Percentiles rank a stretch among this genome's conserved stretches.
Conservation (phyloP, 2,329 filamentous ascomycete genomes). For the Pleoardoris graminearum region DNA sequence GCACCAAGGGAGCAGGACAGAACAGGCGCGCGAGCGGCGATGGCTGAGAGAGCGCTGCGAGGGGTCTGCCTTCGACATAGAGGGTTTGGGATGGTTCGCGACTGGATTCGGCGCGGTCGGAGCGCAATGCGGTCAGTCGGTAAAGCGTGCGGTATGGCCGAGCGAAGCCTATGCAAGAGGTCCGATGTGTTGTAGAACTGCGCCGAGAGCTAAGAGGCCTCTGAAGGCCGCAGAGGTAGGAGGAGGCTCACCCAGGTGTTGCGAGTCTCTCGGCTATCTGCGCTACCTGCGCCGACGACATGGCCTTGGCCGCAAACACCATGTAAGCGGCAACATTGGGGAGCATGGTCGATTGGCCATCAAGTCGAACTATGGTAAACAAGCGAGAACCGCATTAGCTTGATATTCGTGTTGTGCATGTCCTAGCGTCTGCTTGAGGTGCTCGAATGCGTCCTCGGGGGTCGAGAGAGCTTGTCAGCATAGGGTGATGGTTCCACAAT, state of each 20-base stretch:
- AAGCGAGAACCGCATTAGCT: too few relatives aligned
- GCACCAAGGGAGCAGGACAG: conserved; percentile 4
- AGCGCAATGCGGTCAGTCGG: conserved; percentile 3
- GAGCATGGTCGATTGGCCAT: background rate
- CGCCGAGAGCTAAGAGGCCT: background rate
- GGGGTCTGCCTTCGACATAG: conserved; percentile 24
- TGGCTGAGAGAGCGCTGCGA: conserved; percentile 2
- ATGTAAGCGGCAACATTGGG: background rate
- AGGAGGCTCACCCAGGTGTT: conserved; percentile 13
- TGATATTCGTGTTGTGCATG: too few relatives aligned
- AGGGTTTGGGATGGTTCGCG: conserved; percentile 6
- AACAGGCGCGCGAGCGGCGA: conserved; percentile 7
- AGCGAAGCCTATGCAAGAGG: background rate
- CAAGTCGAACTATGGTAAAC: background rate
- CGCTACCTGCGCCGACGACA: background rate
- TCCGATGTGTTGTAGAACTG: background rate
- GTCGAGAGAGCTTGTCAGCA: background rate
- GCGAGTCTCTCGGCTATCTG: conserved; percentile 16
- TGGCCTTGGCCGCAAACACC: conserved; percentile 3
- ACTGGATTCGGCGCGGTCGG: conserved; percentile 10
- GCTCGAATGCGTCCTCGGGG: background rate
- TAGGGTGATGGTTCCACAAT: background rate
- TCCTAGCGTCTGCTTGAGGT: background rate
- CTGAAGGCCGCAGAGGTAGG: conserved; percentile 1
- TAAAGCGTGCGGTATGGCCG: background rate